A percentile compares a stretch with the other conserved stretches of the same genome.
Conservation (phyloP, 768 basidiomycete species). For the Pleurotus djamor region DNA sequence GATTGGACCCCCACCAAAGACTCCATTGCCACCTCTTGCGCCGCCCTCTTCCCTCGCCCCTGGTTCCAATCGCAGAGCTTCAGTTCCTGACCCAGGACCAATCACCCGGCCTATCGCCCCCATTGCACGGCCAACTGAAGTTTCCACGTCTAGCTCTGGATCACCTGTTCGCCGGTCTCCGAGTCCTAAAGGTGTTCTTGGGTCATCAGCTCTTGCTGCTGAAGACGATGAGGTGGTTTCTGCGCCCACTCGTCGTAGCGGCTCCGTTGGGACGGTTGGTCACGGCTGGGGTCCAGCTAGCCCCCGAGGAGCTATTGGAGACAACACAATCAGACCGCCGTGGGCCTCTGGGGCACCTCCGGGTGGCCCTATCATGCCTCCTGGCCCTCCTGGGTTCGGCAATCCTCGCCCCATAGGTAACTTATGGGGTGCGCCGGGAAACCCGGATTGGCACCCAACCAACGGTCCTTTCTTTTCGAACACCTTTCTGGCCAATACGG, state of each 20-base stretch:
- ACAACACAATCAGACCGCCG: conserved; percentile 34
- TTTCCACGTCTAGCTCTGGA: conserved; percentile 56
- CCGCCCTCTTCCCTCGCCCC: conserved; percentile 26
- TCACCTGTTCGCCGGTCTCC: conserved; percentile 50
- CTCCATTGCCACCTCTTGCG: conserved; percentile 18
- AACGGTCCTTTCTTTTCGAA: conserved; percentile 40
- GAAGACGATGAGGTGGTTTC: conserved; percentile 80
- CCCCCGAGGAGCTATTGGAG: conserved; percentile 39
- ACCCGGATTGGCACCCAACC: conserved; percentile 50
- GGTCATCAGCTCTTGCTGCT: conserved; percentile 74
- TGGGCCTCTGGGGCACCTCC: conserved; percentile 41
- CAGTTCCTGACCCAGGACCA: conserved; percentile 51
- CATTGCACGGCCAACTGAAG: conserved; percentile 59
- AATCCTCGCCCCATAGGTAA: conserved; percentile 19
- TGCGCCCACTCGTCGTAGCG: conserved; percentile 34
- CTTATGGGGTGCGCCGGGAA: conserved; percentile 34
- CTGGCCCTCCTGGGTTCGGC: conserved; percentile 14
- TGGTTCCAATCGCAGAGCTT: conserved; percentile 16
- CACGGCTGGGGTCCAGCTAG: conserved; percentile 50
- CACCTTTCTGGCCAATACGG: conserved; percentile 43
- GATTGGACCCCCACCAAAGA: conserved; percentile 56
- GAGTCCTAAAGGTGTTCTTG: conserved; percentile 65
- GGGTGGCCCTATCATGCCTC: conserved; percentile 25
- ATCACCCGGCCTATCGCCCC: conserved; percentile 65
- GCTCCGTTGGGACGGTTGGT: conserved; percentile 35